Evolutionary conservation across 2,329 filamentous ascomycete species (phyloP), one percentile per base, ranked within the genome.

Genomic region (Ceratocystis variospora): DNA sequence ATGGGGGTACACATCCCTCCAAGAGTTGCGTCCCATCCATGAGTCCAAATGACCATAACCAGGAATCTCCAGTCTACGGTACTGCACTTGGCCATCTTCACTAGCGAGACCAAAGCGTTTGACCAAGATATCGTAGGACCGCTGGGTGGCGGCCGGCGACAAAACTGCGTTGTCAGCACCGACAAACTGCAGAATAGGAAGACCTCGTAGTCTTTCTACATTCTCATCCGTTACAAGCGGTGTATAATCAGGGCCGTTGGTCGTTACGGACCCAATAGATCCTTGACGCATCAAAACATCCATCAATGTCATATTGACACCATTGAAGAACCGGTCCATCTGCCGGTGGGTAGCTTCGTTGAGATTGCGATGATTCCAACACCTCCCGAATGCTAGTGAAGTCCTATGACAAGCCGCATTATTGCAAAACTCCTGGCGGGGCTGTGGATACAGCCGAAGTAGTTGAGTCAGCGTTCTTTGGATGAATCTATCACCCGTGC

Each of bases 301-400:
- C 62, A 86, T 76, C 68, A 81, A 74, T 0, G 77, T 78, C 81
- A 86, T 86, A 72, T 81, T 83, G 64, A 84, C 80, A 65, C 85
- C 85, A 70, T 81, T 81, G 66, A 87, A 82, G 74, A 86, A 83
- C 41, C 80, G 78, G 72, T 83, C 79, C 61, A 86, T 80, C 71
- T 85, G 80, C 0, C 79, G 75, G 73, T 87, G 85, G 1, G 85
- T 88, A 2, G 80, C 83, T 74, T 83, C 82, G 74, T 87, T 87
- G 37, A 87, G 78, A 72, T 87, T 87, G 2, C 70, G 72, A 73
- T 88, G 85, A 71, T 80, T 84, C 84, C 84, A 88, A 73, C 79
- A 82, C 22, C 68, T 79, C 45, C 84, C 85, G 70, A 86, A 87
- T 15, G 83, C 79, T 28, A 87, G 74, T 4, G 79, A 79, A 64